Base-by-base conservation (phyloP, 2,329 filamentous ascomycete genomes). In the Geosmithia putterillii region DNA sequence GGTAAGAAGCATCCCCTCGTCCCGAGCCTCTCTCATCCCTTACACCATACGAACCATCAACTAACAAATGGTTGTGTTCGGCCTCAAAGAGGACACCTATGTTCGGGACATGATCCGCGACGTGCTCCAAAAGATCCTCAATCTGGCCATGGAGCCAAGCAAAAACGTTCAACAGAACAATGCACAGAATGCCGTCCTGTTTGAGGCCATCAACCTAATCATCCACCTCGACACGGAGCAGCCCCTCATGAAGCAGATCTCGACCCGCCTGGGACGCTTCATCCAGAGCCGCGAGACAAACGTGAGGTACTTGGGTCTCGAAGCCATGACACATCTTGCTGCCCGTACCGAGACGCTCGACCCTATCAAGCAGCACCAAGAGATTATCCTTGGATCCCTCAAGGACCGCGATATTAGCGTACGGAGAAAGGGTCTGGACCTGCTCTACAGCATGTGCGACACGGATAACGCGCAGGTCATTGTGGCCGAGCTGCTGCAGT, bases 161-260 rank as follows among this genome's bases (percentile, higher is more conserved):
- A 98, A 96, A 67, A 98, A 98, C 54, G 92, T 98, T 15, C 92
- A 98, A 63, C 92, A 98, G 59, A 98, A 98, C 63, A 98, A 98
- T 58, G 92, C 92, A 1, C 92, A 96, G 57, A 98, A 98, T 57
- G 92, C 92, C 1, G 88, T 98, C 14, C 73, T 98, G 1, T 98
- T 98, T 56, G 92, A 98, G 68, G 94, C 92, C 20, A 98, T 98
- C 62, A 95, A 98, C 58, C 77, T 98, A 38, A 92, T 95, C 52
- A 98, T 98, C 51, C 92, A 98, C 58, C 76, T 98, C 20, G 92
- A 96, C 53, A 95, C 88, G 0, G 92, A 98, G 61, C 85, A 90
- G 51, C 83, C 83, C 19, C 70, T 98, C 43, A 95, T 98, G 88
- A 83, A 94, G 55, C 89, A 96, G 56, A 94, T 98, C 48, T 96